Conservation (phyloP, 805 yeast species). For the Pichia phayaonensis region DNA sequence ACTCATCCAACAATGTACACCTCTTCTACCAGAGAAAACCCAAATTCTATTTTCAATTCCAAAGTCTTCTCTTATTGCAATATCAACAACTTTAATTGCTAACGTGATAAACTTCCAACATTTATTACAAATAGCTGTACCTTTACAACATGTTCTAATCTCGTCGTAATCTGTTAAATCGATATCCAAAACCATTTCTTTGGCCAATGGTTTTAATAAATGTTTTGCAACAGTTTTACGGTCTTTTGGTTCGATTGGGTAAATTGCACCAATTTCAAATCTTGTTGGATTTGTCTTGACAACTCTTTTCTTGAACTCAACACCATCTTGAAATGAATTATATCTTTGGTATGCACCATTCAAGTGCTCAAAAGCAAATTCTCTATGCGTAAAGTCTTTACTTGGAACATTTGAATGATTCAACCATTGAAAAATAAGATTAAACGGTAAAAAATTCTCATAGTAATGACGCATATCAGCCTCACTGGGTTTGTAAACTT, state of each 20-base stretch:
- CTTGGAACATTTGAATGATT: conserved; percentile 75
- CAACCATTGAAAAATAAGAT: conserved; percentile 78
- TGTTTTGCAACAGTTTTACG: conserved; percentile 68
- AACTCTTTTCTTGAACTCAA: conserved; percentile 75
- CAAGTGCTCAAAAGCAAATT: conserved; percentile 84
- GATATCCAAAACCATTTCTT: conserved; percentile 92
- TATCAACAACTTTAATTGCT: conserved; percentile 69
- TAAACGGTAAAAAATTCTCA: conserved; percentile 65
- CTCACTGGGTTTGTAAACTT: conserved; percentile 5
- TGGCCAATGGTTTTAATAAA: conserved; percentile 71
- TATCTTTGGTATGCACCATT: conserved; percentile 89
- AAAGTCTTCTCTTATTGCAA: conserved; percentile 74
- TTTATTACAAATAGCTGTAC: conserved; percentile 73
- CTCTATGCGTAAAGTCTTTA: conserved; percentile 78
- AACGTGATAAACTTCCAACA: conserved; percentile 92
- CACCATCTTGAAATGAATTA: conserved; percentile 58
- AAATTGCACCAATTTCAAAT: conserved; percentile 92
- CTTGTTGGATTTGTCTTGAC: conserved; percentile 73
- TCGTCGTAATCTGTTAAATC: conserved; percentile 97
- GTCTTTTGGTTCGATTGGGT: conserved; percentile 79
- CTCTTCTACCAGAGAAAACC: conserved; percentile 98
- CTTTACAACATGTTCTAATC: conserved; percentile 86
- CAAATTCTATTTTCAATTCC: conserved; percentile 82
- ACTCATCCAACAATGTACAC: conserved; percentile 98
- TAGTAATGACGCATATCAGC: conserved; percentile 65